Evolutionary conservation across 192 early-diverging fungal genomes (phyloP).

Genomic region (Coemansia sp.): DNA sequence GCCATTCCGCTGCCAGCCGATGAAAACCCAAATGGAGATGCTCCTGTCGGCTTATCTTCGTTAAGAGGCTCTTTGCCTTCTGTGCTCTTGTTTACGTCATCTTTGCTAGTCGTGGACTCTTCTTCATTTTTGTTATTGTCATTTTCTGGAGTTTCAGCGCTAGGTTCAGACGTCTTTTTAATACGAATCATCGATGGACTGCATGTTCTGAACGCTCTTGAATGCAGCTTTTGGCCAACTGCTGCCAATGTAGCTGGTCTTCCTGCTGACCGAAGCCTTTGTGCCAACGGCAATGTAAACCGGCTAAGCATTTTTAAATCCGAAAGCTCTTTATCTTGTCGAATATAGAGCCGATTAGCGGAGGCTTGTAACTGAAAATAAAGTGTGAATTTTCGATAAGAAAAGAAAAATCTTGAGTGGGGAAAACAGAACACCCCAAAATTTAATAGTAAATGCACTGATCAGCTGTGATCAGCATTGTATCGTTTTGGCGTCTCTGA

Average conservation of each 20-base stretch:
- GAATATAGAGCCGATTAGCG: too few species aligned
- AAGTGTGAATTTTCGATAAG: not conserved
- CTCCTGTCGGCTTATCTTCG: constrained; percentile 7
- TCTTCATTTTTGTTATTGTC: not conserved
- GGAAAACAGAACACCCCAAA: not conserved
- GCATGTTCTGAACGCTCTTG: constrained; percentile 16
- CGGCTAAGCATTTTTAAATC: constrained; percentile 28
- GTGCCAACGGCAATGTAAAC: constrained; percentile 27
- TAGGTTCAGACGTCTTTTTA: constrained; percentile 23
- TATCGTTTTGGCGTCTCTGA: too few species aligned
- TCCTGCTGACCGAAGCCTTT: constrained; percentile 16
- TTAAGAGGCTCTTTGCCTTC: not conserved
- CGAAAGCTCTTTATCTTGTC: too few species aligned
- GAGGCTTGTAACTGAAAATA: too few species aligned
- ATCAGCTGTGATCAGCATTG: too few species aligned
- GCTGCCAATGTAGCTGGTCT: not conserved
- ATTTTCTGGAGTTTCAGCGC: constrained; percentile 6
- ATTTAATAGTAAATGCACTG: too few species aligned
- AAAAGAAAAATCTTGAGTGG: not conserved
- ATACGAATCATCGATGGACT: constrained; percentile 26
- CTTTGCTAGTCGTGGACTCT: not conserved
- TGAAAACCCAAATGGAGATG: constrained; percentile 50
- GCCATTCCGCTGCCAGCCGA: constrained; percentile 48
- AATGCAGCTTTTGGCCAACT: not conserved
- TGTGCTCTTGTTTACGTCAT: not conserved